phyloP scores from a whole-genome alignment of 2,329 filamentous ascomycete genomes.

The Aaosphaeria pasadenensis region DNA sequence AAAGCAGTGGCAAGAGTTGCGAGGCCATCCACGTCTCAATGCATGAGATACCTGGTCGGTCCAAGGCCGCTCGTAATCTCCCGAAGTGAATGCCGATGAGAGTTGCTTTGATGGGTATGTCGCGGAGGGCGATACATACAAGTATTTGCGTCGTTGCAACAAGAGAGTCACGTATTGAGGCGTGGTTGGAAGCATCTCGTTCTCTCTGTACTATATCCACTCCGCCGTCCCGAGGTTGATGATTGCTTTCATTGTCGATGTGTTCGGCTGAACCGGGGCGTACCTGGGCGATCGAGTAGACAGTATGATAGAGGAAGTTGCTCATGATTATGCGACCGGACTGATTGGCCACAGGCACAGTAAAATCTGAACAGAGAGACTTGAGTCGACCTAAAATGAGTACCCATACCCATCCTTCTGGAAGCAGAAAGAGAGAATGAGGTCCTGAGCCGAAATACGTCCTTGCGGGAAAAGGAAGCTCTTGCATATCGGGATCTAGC shows the following conservation, averaged over 20 bases:
- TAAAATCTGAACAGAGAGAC: conserved; percentile 18
- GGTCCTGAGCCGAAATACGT: conserved; percentile 16
- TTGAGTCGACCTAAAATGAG: conserved; percentile 26
- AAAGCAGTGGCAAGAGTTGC: conserved; percentile 15
- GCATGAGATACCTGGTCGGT: conserved; percentile 4
- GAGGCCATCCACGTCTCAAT: no score
- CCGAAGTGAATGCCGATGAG: conserved; percentile 17
- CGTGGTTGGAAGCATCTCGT: conserved; percentile 11
- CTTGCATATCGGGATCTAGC: conserved; percentile 13
- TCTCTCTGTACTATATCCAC: conserved; percentile 1
- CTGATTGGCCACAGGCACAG: conserved; percentile 10
- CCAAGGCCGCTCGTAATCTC: conserved; percentile 9
- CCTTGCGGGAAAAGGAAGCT: conserved; percentile 16
- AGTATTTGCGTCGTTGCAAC: conserved; percentile 20
- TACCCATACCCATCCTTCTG: conserved; percentile 14
- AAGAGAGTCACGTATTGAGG: conserved; percentile 16
- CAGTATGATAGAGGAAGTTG: conserved; percentile 20
- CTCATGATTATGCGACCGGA: conserved; percentile 14
- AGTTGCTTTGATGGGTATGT: conserved; percentile 16
- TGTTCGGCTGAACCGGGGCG: conserved; percentile 17
- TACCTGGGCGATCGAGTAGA: conserved; percentile 16
- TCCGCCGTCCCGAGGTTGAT: background rate
- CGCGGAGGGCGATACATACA: conserved; percentile 17
- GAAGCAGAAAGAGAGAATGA: conserved; percentile 19
- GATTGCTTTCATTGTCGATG: conserved; percentile 10